These are phyloP conservation scores for Austroboletus festivus DNA, from an alignment of 768 basidiomycete genomes.

Conservation along the genomic window DNA sequence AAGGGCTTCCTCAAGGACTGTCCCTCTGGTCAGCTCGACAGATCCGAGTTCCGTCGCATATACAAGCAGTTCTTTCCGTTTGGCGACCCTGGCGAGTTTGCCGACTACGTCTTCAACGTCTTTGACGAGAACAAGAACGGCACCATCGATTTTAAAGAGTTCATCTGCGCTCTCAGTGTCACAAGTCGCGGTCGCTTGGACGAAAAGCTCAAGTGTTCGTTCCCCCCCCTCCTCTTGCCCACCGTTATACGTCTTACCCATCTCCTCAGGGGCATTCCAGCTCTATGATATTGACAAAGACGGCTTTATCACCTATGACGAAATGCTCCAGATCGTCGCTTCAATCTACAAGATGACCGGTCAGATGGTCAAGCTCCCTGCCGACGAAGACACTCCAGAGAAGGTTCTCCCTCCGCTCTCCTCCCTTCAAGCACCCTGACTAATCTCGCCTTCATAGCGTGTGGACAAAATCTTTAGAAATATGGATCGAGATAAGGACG, in stretches of 20 bases:
- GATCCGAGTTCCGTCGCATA: conserved; percentile 92
- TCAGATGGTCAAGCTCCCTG: conserved; percentile 97
- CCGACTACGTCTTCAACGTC: conserved; percentile 98
- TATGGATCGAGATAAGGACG: conserved; percentile 96
- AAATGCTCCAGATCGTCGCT: conserved; percentile 98
- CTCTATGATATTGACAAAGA: conserved; percentile 99
- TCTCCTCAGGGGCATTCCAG: conserved; percentile 90
- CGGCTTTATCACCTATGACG: conserved; percentile 95
- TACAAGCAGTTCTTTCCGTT: conserved; percentile 99
- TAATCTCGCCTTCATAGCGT: conserved; percentile 50
- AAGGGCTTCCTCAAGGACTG: conserved; percentile 99
- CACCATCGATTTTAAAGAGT: conserved; percentile 99
- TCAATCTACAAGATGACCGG: conserved; percentile 99
- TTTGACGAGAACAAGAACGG: conserved; percentile 95
- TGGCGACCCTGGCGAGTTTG: conserved; percentile 94
- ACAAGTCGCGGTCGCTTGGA: conserved; percentile 91
- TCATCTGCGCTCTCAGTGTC: conserved; percentile 95
- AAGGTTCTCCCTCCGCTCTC: conserved; percentile 55
- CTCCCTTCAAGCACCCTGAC: conserved; percentile 3
- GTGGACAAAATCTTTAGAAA: conserved; percentile 98
- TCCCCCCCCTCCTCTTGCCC: conserved; percentile 8
- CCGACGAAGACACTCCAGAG: conserved; percentile 99
- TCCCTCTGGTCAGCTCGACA: conserved; percentile 94
- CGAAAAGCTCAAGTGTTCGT: conserved; percentile 96
- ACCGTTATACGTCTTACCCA: conserved; percentile 20